These are phyloP conservation scores for Ophiocordyceps camponoti-saundersi DNA, from an alignment of 2,329 filamentous ascomycete species.

Conservation along the genomic window DNA sequence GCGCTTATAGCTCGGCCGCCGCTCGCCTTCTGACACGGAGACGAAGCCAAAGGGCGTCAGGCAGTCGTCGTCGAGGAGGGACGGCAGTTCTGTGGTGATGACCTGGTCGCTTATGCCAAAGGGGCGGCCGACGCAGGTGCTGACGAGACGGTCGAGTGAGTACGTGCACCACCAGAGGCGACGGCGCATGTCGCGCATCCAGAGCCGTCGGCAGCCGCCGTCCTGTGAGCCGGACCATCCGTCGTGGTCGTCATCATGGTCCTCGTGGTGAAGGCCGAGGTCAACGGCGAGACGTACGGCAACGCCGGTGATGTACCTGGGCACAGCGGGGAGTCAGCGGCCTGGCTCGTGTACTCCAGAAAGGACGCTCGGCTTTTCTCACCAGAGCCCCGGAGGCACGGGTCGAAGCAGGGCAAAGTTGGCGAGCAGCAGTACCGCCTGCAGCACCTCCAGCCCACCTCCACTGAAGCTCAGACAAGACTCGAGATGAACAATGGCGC, in stretches of 20 bases:
- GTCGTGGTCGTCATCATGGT: conserved; percentile 74
- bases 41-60: conserved; percentile 68
- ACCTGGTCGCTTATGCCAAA: conserved; percentile 94
- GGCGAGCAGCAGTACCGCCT: conserved; percentile 79
- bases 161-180: conserved; percentile 97
- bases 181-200: conserved; percentile 69
- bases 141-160: conserved; percentile 85
- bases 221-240: not conserved
- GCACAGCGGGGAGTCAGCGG: not conserved
- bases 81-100: conserved; percentile 89
- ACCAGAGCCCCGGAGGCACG: conserved; percentile 83
- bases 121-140: conserved; percentile 80
- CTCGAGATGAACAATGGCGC: conserved; percentile 82
- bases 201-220: conserved; percentile 43
- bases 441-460: conserved; percentile 82
- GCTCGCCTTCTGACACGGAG: conserved; percentile 35
- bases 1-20: conserved; percentile 69
- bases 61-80: conserved; percentile 69
- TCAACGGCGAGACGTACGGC: conserved; percentile 83
- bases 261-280: conserved; percentile 82
- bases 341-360: not conserved
- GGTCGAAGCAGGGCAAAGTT: conserved; percentile 84
- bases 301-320: conserved; percentile 78
- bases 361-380: conserved; percentile 1
- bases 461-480: conserved; percentile 69